Conservation (phyloP, 2,329 filamentous ascomycete genomes). For the Chaetoscypha palmicola region DNA sequence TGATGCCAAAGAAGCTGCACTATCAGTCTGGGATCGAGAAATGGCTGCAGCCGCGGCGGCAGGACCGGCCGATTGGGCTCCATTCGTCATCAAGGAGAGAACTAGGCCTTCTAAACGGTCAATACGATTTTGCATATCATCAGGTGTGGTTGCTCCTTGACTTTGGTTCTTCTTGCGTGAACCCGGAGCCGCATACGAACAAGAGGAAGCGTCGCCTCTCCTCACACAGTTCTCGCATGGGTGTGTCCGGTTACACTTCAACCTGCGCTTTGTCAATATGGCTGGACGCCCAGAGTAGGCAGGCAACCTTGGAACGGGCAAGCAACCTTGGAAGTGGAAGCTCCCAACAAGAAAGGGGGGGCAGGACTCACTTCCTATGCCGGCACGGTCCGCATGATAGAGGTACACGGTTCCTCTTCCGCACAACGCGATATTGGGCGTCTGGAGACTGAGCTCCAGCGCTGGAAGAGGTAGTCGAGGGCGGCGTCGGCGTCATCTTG, state of each 20-base stretch:
- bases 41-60: constrained; percentile 46
- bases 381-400: constrained; percentile 88
- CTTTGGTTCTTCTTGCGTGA: constrained; percentile 66
- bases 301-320: background rate
- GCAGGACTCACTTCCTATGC: constrained; percentile 68
- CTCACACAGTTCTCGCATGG: constrained; percentile 95
- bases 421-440: constrained; percentile 77
- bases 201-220: constrained; percentile 71
- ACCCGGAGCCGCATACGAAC: constrained; percentile 71
- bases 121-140: constrained; percentile 98
- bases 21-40: constrained; percentile 33
- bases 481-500: constrained; percentile 67
- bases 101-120: constrained; percentile 90
- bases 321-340: background rate
- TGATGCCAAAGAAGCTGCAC: constrained; percentile 23
- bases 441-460: constrained; percentile 73
- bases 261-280: constrained; percentile 40
- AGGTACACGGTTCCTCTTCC: constrained; percentile 86
- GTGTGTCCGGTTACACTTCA: constrained; percentile 88
- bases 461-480: constrained; percentile 69
- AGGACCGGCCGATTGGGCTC: constrained; percentile 55
- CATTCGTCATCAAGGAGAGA: constrained; percentile 88
- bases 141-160: constrained; percentile 59
- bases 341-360: background rate
- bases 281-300: too few relatives aligned